Evolutionary conservation across 2,329 filamentous ascomycete genomes (phyloP).

Genomic region (Fusarium udum): DNA sequence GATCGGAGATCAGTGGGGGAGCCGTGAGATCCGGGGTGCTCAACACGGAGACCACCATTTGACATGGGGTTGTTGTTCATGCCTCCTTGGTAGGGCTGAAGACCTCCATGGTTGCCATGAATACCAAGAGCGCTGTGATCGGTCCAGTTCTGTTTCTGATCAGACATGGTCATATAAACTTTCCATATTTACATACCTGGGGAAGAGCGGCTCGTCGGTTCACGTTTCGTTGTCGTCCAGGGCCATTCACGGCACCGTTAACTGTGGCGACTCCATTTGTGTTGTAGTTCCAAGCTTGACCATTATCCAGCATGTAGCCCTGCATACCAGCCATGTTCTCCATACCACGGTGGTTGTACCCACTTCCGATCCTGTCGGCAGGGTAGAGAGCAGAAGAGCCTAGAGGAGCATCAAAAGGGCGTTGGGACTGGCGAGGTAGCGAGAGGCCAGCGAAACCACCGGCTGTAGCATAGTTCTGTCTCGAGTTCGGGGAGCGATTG

Average conservation of each 20-base stretch:
- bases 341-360: conserved; percentile 68
- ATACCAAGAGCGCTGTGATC: conserved; percentile 58
- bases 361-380: conserved; percentile 71
- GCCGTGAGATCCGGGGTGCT: conserved; percentile 52
- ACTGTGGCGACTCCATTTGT: conserved; percentile 72
- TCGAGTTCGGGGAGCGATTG: conserved; percentile 74
- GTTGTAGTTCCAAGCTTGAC: conserved; percentile 81
- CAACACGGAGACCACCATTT: conserved; percentile 56
- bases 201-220: conserved; percentile 72
- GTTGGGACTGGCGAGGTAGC: conserved; percentile 66
- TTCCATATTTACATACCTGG: conserved; percentile 63
- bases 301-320: conserved; percentile 70
- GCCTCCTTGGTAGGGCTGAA: conserved; percentile 49
- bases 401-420: conserved; percentile 80
- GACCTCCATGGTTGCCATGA: conserved; percentile 49
- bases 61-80: conserved; percentile 51
- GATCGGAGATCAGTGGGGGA: conserved; percentile 54
- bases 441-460: conserved; percentile 62
- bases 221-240: conserved; percentile 64
- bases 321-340: conserved; percentile 58
- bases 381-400: conserved; percentile 72
- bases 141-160: conserved; percentile 58
- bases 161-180: conserved; percentile 3
- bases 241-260: conserved; percentile 72
- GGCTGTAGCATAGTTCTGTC: conserved; percentile 62